These are phyloP conservation scores for Calophaca sinica DNA, from an alignment of 306 rosid species.

Conservation along the genomic window DNA sequence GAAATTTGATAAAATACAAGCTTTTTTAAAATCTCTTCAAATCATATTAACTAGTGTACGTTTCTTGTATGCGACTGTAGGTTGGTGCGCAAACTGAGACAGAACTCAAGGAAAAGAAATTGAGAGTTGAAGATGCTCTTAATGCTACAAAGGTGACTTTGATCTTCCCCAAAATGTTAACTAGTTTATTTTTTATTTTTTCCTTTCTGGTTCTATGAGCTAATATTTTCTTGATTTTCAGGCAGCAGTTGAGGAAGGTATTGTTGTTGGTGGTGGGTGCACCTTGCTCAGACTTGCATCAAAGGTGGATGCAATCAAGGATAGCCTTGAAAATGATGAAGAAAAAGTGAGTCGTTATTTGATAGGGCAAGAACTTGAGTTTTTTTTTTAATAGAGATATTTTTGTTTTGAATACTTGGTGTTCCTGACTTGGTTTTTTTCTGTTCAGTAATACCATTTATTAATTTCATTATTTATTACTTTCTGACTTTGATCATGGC, in stretches of 20 bases:
- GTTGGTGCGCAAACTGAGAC: constrained; percentile 99
- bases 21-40: not conserved
- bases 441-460: not conserved
- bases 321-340: constrained; percentile 81
- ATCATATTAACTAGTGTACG: not conserved
- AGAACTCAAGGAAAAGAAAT: constrained; percentile 96
- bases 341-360: constrained; percentile 69
- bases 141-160: constrained; percentile 90
- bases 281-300: constrained; percentile 92
- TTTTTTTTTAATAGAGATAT: not conserved
- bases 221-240: constrained; percentile 45
- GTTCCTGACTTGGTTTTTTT: not conserved
- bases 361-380: not conserved
- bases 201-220: constrained; percentile 1
- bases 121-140: constrained; percentile 99
- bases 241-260: constrained; percentile 99
- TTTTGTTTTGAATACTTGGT: constrained; percentile 16
- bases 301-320: constrained; percentile 91
- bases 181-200: not conserved
- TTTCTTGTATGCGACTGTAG: constrained; percentile 48
- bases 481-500: not conserved
- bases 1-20: not conserved
- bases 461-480: not conserved
- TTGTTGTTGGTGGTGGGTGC: constrained; percentile 99
- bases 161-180: not conserved